Percentiles rank a stretch among this genome's conserved stretches.
Conservation (phyloP, 2,329 filamentous ascomycete species). For the Microascus cirrosus region DNA sequence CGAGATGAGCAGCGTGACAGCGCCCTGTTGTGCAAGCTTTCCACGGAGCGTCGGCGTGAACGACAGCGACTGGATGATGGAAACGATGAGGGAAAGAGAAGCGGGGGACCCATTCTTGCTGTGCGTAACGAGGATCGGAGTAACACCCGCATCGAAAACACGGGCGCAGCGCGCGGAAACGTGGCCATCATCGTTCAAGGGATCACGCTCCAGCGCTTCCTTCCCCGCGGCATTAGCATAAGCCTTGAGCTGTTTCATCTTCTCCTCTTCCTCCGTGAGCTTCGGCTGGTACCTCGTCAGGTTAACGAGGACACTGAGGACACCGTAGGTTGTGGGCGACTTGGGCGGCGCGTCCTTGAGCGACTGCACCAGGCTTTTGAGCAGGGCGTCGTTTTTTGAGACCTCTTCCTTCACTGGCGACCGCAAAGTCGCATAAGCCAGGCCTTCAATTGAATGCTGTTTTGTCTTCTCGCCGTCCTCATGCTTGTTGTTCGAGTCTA, state of each 20-base stretch:
- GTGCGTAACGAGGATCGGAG: conserved; percentile 66
- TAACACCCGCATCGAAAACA: conserved; percentile 67
- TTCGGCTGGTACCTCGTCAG: conserved; percentile 69
- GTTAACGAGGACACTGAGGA: conserved; percentile 75
- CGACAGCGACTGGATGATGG: conserved; percentile 68
- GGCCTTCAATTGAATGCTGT: conserved; percentile 72
- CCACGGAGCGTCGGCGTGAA: conserved; percentile 65
- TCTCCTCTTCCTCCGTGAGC: conserved; percentile 82
- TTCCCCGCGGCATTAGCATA: conserved; percentile 80
- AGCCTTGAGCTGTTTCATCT: conserved; percentile 82
- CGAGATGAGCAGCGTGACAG: conserved; percentile 70
- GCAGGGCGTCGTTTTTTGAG: conserved; percentile 53
- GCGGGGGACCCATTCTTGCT: conserved; percentile 61
- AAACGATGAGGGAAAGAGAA: conserved; percentile 60
- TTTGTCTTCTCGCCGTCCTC: neutral
- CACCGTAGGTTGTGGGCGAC: conserved; percentile 71
- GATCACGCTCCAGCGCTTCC: conserved; percentile 41
- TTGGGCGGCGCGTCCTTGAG: conserved; percentile 48
- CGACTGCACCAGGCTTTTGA: conserved; percentile 57
- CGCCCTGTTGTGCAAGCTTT: conserved; percentile 84
- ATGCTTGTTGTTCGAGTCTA: conserved; percentile 19
- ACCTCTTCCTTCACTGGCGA: conserved; percentile 77
- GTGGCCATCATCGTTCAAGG: conserved; percentile 64
- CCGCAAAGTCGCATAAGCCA: conserved; percentile 85
- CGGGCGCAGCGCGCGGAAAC: conserved; percentile 65